Evolutionary conservation across 352 stramenopile genomes (phyloP).

Genomic region (Plasmopara viticola): DNA sequence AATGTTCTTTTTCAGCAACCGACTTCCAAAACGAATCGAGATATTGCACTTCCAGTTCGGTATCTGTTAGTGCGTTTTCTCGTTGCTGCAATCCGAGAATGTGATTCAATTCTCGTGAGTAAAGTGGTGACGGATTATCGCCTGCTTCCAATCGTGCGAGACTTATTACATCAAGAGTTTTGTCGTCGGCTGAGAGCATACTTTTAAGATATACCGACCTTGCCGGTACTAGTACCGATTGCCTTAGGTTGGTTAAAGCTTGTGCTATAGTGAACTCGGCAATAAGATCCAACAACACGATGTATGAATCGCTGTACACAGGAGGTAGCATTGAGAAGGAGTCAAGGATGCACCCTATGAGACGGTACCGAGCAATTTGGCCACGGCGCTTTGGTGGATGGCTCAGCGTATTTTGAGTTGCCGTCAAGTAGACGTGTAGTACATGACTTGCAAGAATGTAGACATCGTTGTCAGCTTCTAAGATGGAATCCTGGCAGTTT

Average conservation of each 20-base stretch:
- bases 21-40: constrained; percentile 65
- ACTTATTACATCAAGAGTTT: constrained; percentile 57
- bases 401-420: constrained; percentile 48
- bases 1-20: constrained; percentile 26
- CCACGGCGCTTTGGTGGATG: constrained; percentile 76
- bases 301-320: constrained; percentile 79
- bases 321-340: constrained; percentile 65
- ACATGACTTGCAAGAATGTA: constrained; percentile 64
- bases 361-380: constrained; percentile 70
- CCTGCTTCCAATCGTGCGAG: constrained; percentile 47
- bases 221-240: constrained; percentile 47
- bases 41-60: constrained; percentile 80
- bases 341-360: constrained; percentile 75
- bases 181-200: constrained; percentile 43
- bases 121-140: constrained; percentile 57
- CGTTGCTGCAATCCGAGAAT: constrained; percentile 58
- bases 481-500: constrained; percentile 24
- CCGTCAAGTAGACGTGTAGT: constrained; percentile 59
- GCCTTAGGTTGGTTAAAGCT: constrained; percentile 60
- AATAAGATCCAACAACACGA: constrained; percentile 69
- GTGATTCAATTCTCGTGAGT: constrained; percentile 74
- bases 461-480: constrained; percentile 33
- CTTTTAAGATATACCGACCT: constrained; percentile 64
- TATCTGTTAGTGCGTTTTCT: constrained; percentile 75
- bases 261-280: constrained; percentile 75